Evolutionary conservation across 176 grass and related monocot genomes (phyloP).

Genomic region (Themeda triandra): DNA sequence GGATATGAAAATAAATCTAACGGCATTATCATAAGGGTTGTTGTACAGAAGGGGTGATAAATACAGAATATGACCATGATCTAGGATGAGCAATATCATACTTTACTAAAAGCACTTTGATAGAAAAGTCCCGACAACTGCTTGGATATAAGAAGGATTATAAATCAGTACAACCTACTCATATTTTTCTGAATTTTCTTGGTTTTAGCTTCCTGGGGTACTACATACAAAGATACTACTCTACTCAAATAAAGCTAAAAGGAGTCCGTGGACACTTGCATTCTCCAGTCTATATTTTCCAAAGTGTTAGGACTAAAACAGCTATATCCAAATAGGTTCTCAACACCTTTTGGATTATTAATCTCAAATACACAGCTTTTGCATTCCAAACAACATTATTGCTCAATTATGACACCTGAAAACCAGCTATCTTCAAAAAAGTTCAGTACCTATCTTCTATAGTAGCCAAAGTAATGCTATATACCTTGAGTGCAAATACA

Average conservation of each 20-base stretch:
- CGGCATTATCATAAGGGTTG: neutral
- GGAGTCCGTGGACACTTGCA: neutral
- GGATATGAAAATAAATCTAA: neutral
- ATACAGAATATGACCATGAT: neutral
- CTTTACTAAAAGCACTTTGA: neutral
- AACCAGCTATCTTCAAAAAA: neutral
- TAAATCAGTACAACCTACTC: neutral
- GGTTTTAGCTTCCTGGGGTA: neutral
- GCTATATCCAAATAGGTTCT: neutral
- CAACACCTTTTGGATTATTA: neutral
- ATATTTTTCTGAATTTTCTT: neutral
- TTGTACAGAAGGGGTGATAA: neutral
- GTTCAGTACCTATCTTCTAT: neutral
- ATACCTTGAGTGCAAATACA: neutral
- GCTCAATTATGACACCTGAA: constrained; percentile 14
- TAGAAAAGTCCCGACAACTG: neutral
- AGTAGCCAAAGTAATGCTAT: neutral
- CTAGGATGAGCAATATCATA: neutral
- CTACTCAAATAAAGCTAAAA: neutral
- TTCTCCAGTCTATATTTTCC: constrained; percentile 16
- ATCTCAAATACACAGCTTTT: neutral
- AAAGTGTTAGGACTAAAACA: neutral
- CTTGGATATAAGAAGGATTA: neutral
- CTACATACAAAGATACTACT: neutral
- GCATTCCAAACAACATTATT: neutral